These are phyloP conservation scores for Cylindrodendrum hubeiense DNA, from an alignment of 2,329 filamentous ascomycete species.

Conservation along the genomic window DNA sequence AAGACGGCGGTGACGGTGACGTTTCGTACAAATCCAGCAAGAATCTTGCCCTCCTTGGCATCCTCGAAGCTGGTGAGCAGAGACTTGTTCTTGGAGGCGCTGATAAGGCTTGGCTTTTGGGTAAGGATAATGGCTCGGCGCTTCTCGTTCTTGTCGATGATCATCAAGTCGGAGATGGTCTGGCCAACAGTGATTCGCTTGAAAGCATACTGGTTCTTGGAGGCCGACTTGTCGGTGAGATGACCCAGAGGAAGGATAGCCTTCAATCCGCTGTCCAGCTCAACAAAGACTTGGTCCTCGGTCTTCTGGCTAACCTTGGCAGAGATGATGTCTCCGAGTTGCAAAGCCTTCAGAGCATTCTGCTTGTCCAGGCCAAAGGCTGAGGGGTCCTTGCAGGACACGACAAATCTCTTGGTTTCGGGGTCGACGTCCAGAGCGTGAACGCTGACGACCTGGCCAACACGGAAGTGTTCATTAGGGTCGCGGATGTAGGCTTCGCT, in stretches of 20 bases:
- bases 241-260: constrained; percentile 83
- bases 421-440: constrained; percentile 86
- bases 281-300: constrained; percentile 80
- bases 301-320: constrained; percentile 87
- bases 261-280: constrained; percentile 82
- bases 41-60: constrained; percentile 74
- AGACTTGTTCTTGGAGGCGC: constrained; percentile 77
- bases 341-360: constrained; percentile 79
- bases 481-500: constrained; percentile 96
- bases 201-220: constrained; percentile 81
- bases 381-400: constrained; percentile 93
- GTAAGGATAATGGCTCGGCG: constrained; percentile 82
- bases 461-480: constrained; percentile 87
- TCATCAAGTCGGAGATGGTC: constrained; percentile 82
- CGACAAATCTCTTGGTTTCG: constrained; percentile 77
- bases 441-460: constrained; percentile 92
- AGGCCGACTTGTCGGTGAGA: constrained; percentile 84
- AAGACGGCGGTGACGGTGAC: constrained; percentile 86
- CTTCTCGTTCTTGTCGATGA: constrained; percentile 86
- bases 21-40: constrained; percentile 87
- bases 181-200: constrained; percentile 89
- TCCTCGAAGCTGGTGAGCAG: constrained; percentile 81
- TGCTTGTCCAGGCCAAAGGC: constrained; percentile 82
- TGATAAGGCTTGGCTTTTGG: constrained; percentile 85
- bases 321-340: constrained; percentile 79